phyloP scores from a whole-genome alignment of 805 yeast species.

The Candida tibetensis region DNA sequence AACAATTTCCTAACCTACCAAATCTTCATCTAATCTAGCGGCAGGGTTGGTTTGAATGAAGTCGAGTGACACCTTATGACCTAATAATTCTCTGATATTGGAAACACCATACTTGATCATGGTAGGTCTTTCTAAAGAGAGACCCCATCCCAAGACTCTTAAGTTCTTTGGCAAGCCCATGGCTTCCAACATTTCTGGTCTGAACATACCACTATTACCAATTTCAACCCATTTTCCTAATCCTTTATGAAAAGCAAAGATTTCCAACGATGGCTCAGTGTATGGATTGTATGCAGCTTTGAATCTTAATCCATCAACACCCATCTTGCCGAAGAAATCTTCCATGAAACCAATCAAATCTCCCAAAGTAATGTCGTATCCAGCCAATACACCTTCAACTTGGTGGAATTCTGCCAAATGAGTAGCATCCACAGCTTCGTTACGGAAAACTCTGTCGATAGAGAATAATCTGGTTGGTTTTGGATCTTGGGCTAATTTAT shows the following conservation, averaged over 20 bases:
- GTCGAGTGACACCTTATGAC: constrained; percentile 93
- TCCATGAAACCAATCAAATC: constrained; percentile 98
- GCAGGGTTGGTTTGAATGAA: constrained; percentile 96
- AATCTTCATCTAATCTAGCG: constrained; percentile 78
- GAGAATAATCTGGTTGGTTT: constrained; percentile 89
- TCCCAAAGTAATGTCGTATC: constrained; percentile 90
- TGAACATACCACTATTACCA: constrained; percentile 99
- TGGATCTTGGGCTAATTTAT: constrained; percentile 82
- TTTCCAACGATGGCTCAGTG: constrained; percentile 98
- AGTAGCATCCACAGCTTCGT: constrained; percentile 99
- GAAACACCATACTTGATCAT: constrained; percentile 97
- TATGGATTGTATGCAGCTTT: constrained; percentile 99
- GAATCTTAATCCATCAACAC: constrained; percentile 91
- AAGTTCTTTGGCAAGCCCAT: constrained; percentile 96
- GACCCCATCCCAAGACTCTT: constrained; percentile 96
- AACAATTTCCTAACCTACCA: constrained; percentile 21
- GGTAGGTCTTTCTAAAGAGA: constrained; percentile 96
- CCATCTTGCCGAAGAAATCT: constrained; percentile 94
- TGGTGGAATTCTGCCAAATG: constrained; percentile 99
- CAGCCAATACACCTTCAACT: constrained; percentile 98
- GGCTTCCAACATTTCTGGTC: constrained; percentile 98
- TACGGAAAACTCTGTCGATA: constrained; percentile 97
- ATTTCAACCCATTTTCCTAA: constrained; percentile 97
- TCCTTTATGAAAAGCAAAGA: constrained; percentile 94
- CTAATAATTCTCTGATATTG: constrained; percentile 93